These are phyloP conservation scores for Chiua virens DNA, from an alignment of 768 basidiomycete genomes.

Conservation along the genomic window DNA sequence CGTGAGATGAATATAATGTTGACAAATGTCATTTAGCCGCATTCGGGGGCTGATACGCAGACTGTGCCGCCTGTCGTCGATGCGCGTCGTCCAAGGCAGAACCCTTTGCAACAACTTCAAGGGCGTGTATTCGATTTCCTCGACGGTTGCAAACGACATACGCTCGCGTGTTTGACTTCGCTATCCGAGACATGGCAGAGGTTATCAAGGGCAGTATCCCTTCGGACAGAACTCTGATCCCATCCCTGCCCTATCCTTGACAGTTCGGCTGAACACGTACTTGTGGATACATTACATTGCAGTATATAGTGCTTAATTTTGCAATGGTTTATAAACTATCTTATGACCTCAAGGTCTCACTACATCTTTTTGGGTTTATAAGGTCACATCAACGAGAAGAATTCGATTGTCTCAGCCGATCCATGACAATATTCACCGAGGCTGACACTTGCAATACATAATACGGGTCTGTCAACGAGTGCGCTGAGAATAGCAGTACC, in stretches of 20 bases:
- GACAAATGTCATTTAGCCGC: slow-evolving; percentile 14
- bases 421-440: slow-evolving; percentile 92
- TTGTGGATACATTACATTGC: neutral
- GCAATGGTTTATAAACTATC: too few species aligned
- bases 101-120: slow-evolving; percentile 5
- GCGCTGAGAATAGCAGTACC: slow-evolving; percentile 93
- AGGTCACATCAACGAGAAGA: slow-evolving; percentile 98
- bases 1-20: neutral
- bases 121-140: slow-evolving; percentile 10
- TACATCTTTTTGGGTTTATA: too few species aligned
- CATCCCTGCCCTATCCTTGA: too few species aligned
- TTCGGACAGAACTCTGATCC: slow-evolving; percentile 29
- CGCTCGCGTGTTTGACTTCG: slow-evolving; percentile 15
- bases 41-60: slow-evolving; percentile 4
- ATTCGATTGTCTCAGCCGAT: slow-evolving; percentile 72
- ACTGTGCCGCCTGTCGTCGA: neutral
- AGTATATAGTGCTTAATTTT: neutral
- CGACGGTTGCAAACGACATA: slow-evolving; percentile 22
- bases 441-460: slow-evolving; percentile 93
- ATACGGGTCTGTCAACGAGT: slow-evolving; percentile 97
- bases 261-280: neutral
- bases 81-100: neutral
- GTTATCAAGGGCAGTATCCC: slow-evolving; percentile 13
- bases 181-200: slow-evolving; percentile 23
- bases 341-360: too few species aligned